Conservation (phyloP, 2,329 filamentous ascomycete genomes). For the Scleromitrula shiraiana region DNA sequence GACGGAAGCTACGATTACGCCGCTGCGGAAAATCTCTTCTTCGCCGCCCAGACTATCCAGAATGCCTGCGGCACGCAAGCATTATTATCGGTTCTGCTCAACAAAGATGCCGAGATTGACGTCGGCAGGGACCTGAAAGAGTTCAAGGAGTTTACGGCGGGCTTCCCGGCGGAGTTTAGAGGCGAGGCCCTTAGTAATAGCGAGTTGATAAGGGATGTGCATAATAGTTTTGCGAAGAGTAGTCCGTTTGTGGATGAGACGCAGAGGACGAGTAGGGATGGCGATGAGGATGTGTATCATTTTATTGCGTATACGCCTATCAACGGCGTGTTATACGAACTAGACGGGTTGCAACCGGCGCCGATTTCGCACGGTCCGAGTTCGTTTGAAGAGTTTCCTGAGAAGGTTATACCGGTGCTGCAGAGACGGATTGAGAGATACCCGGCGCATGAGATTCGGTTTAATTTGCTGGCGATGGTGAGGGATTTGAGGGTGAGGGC, state of each 20-base stretch:
- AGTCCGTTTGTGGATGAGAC: conserved; percentile 94
- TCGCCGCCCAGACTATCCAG: conserved; percentile 94
- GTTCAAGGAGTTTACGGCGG: conserved; percentile 65
- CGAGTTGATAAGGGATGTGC: conserved; percentile 49
- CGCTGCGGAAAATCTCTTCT: conserved; percentile 75
- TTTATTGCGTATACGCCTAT: conserved; percentile 92
- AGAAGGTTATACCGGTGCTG: conserved; percentile 78
- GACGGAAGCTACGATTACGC: conserved; percentile 76
- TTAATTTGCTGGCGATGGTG: conserved; percentile 92
- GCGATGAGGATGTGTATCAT: conserved; percentile 83
- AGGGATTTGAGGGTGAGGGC: conserved; percentile 72
- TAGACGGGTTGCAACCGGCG: conserved; percentile 88
- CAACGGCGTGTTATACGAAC: conserved; percentile 76
- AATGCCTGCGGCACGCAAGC: conserved; percentile 98
- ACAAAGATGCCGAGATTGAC: conserved; percentile 59
- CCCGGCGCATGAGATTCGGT: conserved; percentile 79
- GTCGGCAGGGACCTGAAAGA: conserved; percentile 53
- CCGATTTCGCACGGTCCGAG: conserved; percentile 85
- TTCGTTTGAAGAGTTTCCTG: conserved; percentile 61
- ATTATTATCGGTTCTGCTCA: conserved; percentile 82
- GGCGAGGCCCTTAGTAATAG: conserved; percentile 66
- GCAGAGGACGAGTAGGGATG: conserved; percentile 56
- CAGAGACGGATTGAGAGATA: conserved; percentile 79
- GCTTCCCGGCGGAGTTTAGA: conserved; percentile 57
- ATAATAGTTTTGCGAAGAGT: conserved; percentile 66